Conservation (phyloP, 2,329 filamentous ascomycete species). For the Knoxdaviesia capensis region DNA sequence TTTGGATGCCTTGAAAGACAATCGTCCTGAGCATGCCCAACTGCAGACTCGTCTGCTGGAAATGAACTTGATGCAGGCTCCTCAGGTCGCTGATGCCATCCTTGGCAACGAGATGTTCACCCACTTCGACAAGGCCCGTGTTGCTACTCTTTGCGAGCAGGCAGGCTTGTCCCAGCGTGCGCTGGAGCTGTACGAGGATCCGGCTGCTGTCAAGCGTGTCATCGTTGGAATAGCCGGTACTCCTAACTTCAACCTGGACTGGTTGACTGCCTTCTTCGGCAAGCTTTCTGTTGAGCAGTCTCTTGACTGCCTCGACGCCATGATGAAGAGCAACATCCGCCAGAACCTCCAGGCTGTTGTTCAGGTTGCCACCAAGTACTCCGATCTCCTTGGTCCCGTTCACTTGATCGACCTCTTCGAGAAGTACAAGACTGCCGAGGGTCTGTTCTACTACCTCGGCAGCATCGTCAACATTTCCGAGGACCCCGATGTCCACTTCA, state of each 20-base stretch:
- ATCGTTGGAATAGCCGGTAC: constrained; percentile 63
- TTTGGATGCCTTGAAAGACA: constrained; percentile 84
- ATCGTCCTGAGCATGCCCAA: constrained; percentile 80
- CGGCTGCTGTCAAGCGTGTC: constrained; percentile 74
- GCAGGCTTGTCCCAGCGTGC: constrained; percentile 74
- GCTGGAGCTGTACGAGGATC: constrained; percentile 86
- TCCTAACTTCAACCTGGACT: constrained; percentile 76
- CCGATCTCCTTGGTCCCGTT: constrained; percentile 75
- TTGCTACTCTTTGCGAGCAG: constrained; percentile 83
- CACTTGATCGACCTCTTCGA: constrained; percentile 85
- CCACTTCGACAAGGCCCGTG: constrained; percentile 78
- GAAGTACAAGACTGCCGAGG: constrained; percentile 93
- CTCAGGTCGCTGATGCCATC: constrained; percentile 94
- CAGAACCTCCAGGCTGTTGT: constrained; percentile 92
- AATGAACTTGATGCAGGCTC: constrained; percentile 94
- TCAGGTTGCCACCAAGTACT: constrained; percentile 94
- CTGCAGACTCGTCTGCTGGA: constrained; percentile 88
- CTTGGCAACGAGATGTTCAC: constrained; percentile 97
- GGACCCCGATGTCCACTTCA: constrained; percentile 92
- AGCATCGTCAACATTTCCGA: constrained; percentile 95
- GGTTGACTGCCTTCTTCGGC: constrained; percentile 82
- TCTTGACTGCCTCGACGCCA: constrained; percentile 81
- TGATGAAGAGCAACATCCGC: constrained; percentile 92
- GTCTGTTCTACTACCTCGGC: constrained; percentile 93
- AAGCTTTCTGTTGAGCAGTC: constrained; percentile 90